Evolutionary conservation across 169 alveolate genomes (phyloP).

Genomic region (Plasmodium falciparum): DNA sequence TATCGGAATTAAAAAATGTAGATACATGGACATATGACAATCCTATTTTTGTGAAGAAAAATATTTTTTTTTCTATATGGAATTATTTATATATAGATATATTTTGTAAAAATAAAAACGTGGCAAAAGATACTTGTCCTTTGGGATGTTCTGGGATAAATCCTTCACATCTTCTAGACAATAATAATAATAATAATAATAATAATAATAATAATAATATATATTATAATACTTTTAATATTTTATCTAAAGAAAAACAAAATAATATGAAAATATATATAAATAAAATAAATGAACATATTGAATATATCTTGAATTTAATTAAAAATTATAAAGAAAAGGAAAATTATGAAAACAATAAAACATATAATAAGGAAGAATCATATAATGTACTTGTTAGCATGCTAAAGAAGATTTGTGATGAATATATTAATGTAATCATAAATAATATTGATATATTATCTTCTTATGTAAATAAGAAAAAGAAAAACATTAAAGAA

Average conservation of each 20-base stretch:
- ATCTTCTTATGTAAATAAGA: too few relatives aligned
- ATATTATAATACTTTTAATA: not conserved
- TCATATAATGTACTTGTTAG: too few relatives aligned
- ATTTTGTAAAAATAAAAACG: not conserved
- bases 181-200: too few relatives aligned
- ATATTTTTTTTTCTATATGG: constrained; percentile 29
- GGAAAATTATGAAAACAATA: not conserved
- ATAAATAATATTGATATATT: not conserved
- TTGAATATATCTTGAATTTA: not conserved
- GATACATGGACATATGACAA: constrained; percentile 5
- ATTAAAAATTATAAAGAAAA: not conserved
- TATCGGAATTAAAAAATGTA: not conserved
- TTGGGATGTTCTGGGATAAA: not conserved
- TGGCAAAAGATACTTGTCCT: not conserved
- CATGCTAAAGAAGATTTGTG: not conserved
- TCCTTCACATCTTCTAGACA: not conserved
- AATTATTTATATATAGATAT: constrained; percentile 51
- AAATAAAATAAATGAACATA: not conserved
- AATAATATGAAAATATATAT: not conserved
- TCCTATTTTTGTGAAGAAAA: constrained; percentile 7
- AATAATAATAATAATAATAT: not conserved
- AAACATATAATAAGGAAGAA: not conserved
- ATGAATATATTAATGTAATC: not conserved
- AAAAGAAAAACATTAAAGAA: too few relatives aligned
- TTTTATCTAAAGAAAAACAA: not conserved